Percentiles rank a stretch among this genome's conserved stretches.
These are phyloP conservation scores for Anethum foeniculum DNA, from an alignment of 140 eudicot genomes.

Conservation along the genomic window DNA sequence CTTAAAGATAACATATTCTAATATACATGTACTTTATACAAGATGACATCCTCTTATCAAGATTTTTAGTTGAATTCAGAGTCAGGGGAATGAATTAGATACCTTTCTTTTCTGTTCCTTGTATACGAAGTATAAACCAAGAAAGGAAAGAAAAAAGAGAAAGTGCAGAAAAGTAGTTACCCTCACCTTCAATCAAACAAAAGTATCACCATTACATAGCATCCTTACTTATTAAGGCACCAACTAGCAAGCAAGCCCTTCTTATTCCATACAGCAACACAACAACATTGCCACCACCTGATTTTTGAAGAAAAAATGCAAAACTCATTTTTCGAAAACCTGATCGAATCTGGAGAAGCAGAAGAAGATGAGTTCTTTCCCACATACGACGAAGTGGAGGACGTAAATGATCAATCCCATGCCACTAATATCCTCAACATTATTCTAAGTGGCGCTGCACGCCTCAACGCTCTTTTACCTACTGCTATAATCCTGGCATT, in stretches of 20 bases:
- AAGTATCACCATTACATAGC: neutral
- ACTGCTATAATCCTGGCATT: constrained; percentile 18
- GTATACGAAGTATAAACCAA: neutral
- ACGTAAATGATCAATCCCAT: neutral
- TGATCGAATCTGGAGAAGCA: constrained; percentile 3
- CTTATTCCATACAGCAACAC: neutral
- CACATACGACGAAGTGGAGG: neutral
- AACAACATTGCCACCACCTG: neutral
- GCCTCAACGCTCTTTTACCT: constrained; percentile 42
- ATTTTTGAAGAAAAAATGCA: neutral
- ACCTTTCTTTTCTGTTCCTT: neutral
- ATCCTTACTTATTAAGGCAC: neutral
- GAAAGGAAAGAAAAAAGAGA: neutral
- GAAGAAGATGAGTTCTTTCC: neutral
- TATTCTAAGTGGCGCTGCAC: constrained; percentile 42
- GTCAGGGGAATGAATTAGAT: neutral
- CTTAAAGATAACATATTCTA: no score
- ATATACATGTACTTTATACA: no score
- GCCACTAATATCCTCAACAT: constrained; percentile 3
- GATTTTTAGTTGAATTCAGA: no score
- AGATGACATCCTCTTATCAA: no score
- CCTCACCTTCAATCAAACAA: neutral
- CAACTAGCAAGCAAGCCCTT: neutral
- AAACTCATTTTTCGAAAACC: neutral
- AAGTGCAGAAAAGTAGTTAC: neutral